phyloP scores from a whole-genome alignment of 345 rosid species.

The Nephelium lappaceum region DNA sequence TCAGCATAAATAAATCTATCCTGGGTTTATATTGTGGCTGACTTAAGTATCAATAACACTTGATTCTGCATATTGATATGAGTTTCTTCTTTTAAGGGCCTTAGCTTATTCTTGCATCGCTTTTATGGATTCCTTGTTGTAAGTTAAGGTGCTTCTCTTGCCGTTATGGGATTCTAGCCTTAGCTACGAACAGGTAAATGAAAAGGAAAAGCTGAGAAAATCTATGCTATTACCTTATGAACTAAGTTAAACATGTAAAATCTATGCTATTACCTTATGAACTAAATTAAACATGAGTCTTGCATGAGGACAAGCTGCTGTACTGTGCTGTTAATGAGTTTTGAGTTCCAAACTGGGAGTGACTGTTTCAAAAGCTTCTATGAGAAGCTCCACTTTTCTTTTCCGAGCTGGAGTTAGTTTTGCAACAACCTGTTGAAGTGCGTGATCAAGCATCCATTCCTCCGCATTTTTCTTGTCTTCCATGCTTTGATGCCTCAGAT shows the following conservation, averaged over 20 bases:
- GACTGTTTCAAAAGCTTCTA: conserved; percentile 88
- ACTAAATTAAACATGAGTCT: conserved; percentile 10
- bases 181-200: not conserved
- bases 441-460: conserved; percentile 91
- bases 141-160: not conserved
- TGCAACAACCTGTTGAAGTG: conserved; percentile 79
- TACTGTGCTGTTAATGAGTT: conserved; percentile 6
- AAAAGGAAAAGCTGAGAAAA: not conserved
- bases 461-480: conserved; percentile 65
- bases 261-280: conserved; percentile 34
- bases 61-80: not conserved
- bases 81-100: not conserved
- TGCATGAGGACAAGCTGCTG: conserved; percentile 29
- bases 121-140: not conserved
- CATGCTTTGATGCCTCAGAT: conserved; percentile 61
- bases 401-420: conserved; percentile 78
- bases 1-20: not conserved
- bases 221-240: conserved; percentile 33
- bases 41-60: not conserved
- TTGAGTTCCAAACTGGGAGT: conserved; percentile 48
- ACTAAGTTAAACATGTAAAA: conserved; percentile 10
- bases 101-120: not conserved
- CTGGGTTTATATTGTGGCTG: not conserved
- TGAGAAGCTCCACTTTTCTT: conserved; percentile 77
- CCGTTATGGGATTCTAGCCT: not conserved